Base-by-base conservation (phyloP, 2,329 filamentous ascomycete genomes). In the Ilyonectria sp. region DNA sequence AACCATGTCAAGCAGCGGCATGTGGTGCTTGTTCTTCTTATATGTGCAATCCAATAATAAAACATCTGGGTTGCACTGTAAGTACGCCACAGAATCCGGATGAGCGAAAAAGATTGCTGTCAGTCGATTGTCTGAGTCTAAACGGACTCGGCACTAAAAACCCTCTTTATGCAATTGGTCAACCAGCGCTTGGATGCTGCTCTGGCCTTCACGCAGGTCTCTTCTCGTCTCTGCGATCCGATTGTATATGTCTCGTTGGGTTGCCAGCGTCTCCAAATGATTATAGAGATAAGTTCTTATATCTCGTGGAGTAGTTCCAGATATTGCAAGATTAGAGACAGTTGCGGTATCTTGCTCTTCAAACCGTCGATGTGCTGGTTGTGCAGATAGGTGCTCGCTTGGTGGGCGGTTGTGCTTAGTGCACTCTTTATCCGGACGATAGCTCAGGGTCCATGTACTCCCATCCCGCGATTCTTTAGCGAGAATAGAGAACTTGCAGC, bases 181-280 rank as follows among this genome's bases (percentile, higher is more conserved):
- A 10, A 55, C 63, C 55, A 75, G 66, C 40, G 73, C 66, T 37
- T 72, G 33, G 26, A 73, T 72, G 3, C 33, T 67, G 54, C 63
- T 74, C 59, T 75, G 66, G 23, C 71, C 70, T 52, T 68, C 59
- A 21, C 35, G 37, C 11, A 70, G 9, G 13, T 68, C 65, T 68
- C 57, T 58, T 62, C 60, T 67, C 31, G 47, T 40, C 6, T 58
- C 64, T 17, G 60, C 67, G 63, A 72, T 72, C 19, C 59, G 47
- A 58, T 73, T 74, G 35, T 73, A 73, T 10, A 75, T 63, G 63
- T 74, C 65, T 65, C 68, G 53, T 49, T 72, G 54, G 21, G 67
- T 74, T 56, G 67, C 69, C 6, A 72, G 19, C 2, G 68, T 64
- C 33, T 63, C 57, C 4, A 46, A 66, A 60, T 69, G 23, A 17